Evolutionary conservation across 1,284 basidiomycete genomes (phyloP), one percentile per base, ranked within the genome.

Genomic region (Fistulinella cinereoalba): DNA sequence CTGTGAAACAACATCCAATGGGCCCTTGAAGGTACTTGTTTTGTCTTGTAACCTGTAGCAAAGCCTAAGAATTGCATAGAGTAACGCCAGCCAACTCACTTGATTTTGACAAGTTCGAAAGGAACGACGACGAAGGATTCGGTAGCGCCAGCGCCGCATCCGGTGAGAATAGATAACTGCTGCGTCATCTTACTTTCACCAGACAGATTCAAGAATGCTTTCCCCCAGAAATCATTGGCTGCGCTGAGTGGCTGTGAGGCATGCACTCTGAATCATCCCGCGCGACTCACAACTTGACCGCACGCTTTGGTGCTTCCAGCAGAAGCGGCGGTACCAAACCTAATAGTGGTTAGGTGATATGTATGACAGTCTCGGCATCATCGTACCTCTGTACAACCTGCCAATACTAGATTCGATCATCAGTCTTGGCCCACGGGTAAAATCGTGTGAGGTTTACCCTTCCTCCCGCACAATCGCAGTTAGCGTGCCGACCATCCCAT

Each of bases 61-160:
- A 44, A 33, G 13, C 18, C 18, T 63, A 41, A 57, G 39, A 3
- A 44, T 18, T 15, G 3, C 2, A 18, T 19, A 21, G 10, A 40
- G 37, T 41, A 13, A 41, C 21, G 21, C 15, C 13, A 3, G 11
- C 31, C 40, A 18, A 3, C 67, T 34, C 50, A 86, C 85, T 83
- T 86, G 69, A 98, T 97, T 72, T 99, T 98, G 58, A 98, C 95
- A 19, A 97, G 82, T 70, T 99, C 95, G 58, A 98, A 98, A 0
- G 95, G 95, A 2, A 97, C 94, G 15, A 91, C 87, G 21, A 92
- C 86, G 58, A 97, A 83, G 55, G 87, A 91, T 75, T 99, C 96
- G 18, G 94, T 97, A 4, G 95, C 96, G 53, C 97, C 96, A 4
- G 96, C 96, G 40, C 81, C 85, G 62, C 90, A 95, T 6, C 96